phyloP scores from a whole-genome alignment of 495 filamentous ascomycete species.

The Penicillium canariense region DNA sequence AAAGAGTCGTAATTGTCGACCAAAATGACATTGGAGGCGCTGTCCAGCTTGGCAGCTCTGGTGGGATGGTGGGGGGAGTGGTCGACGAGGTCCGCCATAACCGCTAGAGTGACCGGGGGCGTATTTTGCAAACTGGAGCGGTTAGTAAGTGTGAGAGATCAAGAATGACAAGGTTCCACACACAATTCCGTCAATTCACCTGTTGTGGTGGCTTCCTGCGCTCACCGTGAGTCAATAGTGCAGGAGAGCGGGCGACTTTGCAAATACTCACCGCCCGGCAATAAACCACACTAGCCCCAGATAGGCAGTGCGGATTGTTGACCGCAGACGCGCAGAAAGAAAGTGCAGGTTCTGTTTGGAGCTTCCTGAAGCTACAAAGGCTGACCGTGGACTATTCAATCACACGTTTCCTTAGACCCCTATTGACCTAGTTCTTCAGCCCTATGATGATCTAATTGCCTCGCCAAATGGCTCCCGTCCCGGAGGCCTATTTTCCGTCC shows the following conservation, averaged over 20 bases:
- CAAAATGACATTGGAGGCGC: constrained; percentile 84
- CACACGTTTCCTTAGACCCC: constrained; percentile 8
- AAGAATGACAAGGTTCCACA: constrained; percentile 12
- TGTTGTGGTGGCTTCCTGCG: neutral
- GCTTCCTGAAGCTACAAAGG: constrained; percentile 12
- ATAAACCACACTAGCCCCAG: constrained; percentile 37
- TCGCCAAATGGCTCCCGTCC: constrained; percentile 65
- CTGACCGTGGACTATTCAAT: constrained; percentile 8
- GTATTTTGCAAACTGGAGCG: neutral
- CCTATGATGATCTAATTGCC: constrained; percentile 56
- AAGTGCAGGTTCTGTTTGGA: constrained; percentile 29
- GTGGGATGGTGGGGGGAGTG: constrained; percentile 82
- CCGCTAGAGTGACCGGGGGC: neutral
- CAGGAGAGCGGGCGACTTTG: neutral
- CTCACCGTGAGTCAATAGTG: constrained; percentile 17
- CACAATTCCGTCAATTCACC: neutral
- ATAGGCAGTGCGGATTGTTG: constrained; percentile 42
- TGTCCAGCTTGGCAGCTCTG: constrained; percentile 62
- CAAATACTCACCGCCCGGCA: constrained; percentile 35
- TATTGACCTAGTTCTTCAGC: constrained; percentile 11
- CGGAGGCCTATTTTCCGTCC: constrained; percentile 60
- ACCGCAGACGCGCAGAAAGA: constrained; percentile 24
- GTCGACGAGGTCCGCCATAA: constrained; percentile 62
- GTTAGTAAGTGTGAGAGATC: neutral
- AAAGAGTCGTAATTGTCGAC: constrained; percentile 99